phyloP scores from a whole-genome alignment of 768 basidiomycete genomes.

The Lactifluus pinguis region DNA sequence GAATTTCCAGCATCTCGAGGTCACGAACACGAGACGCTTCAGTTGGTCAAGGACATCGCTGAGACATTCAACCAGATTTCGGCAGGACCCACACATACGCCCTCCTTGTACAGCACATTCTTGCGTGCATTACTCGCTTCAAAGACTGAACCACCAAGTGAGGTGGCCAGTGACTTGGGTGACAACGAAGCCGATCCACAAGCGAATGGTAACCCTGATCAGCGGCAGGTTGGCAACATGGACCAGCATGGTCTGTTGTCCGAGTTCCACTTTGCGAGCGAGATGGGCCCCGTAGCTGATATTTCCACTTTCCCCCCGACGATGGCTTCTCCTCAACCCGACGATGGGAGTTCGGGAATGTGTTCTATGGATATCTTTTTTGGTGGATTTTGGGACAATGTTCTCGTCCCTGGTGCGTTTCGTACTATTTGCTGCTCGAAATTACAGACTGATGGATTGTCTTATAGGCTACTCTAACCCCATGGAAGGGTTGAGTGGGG shows the following conservation, averaged over 20 bases:
- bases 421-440: neutral
- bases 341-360: conserved; percentile 35
- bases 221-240: neutral
- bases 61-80: conserved; percentile 70
- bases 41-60: conserved; percentile 72
- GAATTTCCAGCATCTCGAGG: conserved; percentile 74
- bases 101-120: conserved; percentile 81
- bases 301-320: conserved; percentile 84
- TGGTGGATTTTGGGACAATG: conserved; percentile 79
- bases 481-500: conserved; percentile 76
- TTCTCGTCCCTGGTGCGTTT: conserved; percentile 72
- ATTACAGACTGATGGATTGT: conserved; percentile 3
- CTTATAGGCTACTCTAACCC: conserved; percentile 63
- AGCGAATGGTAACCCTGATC: conserved; percentile 10
- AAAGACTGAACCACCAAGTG: conserved; percentile 26
- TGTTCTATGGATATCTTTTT: conserved; percentile 80
- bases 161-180: conserved; percentile 8
- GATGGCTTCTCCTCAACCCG: conserved; percentile 49
- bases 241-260: conserved; percentile 27
- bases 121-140: conserved; percentile 68
- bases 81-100: conserved; percentile 75
- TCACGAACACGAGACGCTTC: conserved; percentile 61
- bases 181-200: neutral
- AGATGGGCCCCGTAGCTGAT: conserved; percentile 80
- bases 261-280: conserved; percentile 66